A percentile compares a stretch with the other conserved stretches of the same genome.
phyloP scores from a whole-genome alignment of 805 yeast species.

The Saccharomycopsis sp. region DNA sequence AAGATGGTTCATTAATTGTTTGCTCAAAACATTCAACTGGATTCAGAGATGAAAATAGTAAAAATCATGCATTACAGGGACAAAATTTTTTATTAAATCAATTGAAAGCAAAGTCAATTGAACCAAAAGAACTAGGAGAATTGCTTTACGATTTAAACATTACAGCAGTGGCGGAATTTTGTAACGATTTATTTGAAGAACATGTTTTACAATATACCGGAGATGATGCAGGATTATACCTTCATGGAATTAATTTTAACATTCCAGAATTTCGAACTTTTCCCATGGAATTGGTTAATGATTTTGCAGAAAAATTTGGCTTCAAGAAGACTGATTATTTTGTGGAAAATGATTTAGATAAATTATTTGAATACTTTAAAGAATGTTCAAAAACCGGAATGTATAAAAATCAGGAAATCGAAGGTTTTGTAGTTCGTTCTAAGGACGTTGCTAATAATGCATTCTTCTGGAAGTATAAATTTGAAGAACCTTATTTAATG shows the following conservation, averaged over 20 bases:
- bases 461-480: conserved; percentile 85
- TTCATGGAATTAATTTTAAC: conserved; percentile 82
- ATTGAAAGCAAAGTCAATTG: conserved; percentile 30
- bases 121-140: conserved; percentile 43
- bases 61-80: conserved; percentile 73
- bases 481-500: conserved; percentile 88
- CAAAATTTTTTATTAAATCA: conserved; percentile 46
- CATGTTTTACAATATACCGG: conserved; percentile 71
- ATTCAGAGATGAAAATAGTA: conserved; percentile 31
- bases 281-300: conserved; percentile 46
- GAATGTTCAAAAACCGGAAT: conserved; percentile 55
- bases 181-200: conserved; percentile 91
- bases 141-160: conserved; percentile 38
- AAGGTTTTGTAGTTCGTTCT: conserved; percentile 88
- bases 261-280: conserved; percentile 51
- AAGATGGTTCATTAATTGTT: conserved; percentile 68
- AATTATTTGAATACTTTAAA: conserved; percentile 42
- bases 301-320: conserved; percentile 59
- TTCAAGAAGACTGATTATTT: conserved; percentile 50
- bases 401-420: conserved; percentile 63
- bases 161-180: conserved; percentile 87
- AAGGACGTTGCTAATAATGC: conserved; percentile 21
- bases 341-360: conserved; percentile 27
- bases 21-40: conserved; percentile 93
- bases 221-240: conserved; percentile 67